Evolutionary conservation across 2,329 filamentous ascomycete genomes (phyloP), one percentile per base, ranked within the genome.

Genomic region (Diaporthe sp.): DNA sequence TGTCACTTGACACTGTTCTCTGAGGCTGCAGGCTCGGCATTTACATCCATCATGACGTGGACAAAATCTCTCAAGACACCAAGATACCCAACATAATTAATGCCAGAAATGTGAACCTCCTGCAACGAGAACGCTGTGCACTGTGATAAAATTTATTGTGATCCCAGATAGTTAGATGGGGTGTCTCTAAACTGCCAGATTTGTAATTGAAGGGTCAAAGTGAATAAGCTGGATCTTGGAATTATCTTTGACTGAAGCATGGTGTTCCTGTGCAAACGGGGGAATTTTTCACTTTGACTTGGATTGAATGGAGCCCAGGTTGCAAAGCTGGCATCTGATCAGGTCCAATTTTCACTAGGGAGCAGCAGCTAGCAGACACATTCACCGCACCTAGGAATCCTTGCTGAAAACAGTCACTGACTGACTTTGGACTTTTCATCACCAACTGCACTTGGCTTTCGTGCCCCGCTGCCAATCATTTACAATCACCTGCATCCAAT

Each of bases 21-120:
- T 37, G 44, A 22, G 31, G 31, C 37, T 19, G 44, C 19, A 4
- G 1, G 31, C 22, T 49, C 19, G 4, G 31, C 55, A 19, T 49
- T 13, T 37, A 34, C 34, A 28, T 5, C 28, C 12, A 51, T 37
- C 44, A 51, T 25, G 6, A 12, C 10, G 2, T 15, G 31, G 22
- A 3, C 19, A 4, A 15, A 0, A 17, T 17, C 1, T 4, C 42
- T 17, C 22, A 34, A 9, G 12, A 1, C 6, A 25, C 8, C 44
- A 25, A 51, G 44, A 67, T 67, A 67, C 62, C 44, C 31, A 19
- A 13, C 28, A 67, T 67, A 67, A 17, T 25, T 25, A 49, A 67
- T 51, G 44, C 13, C 2, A 22, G 9, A 22, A 51, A 51, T 34
- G 31, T n/a, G 37, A 58, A 37, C 5, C 9, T 13, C 37, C 55